These are phyloP conservation scores for Rhynchospora pubera DNA, from an alignment of 176 grass and related monocot species.

Conservation along the genomic window DNA sequence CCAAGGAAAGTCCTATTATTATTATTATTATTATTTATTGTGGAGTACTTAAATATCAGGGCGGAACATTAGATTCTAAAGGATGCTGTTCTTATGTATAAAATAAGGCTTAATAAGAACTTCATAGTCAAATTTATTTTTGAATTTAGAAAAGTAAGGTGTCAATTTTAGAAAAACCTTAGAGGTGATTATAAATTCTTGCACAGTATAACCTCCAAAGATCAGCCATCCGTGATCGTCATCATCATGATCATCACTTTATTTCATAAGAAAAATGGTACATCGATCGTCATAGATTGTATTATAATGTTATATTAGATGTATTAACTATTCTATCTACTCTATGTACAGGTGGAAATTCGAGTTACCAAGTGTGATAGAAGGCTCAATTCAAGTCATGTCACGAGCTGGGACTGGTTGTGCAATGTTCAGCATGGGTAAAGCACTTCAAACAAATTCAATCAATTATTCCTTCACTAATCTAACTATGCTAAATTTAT, in stretches of 20 bases:
- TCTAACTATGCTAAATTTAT: neutral
- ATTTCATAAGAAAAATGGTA: neutral
- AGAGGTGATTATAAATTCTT: neutral
- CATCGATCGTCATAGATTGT: neutral
- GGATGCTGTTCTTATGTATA: neutral
- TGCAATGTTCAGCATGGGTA: constrained; percentile 90
- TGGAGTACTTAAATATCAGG: too few relatives aligned
- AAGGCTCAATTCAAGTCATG: constrained; percentile 73
- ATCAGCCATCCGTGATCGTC: neutral
- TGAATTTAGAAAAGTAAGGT: neutral
- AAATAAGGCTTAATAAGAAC: neutral
- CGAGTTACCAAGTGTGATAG: constrained; percentile 62
- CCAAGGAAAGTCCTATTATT: too few relatives aligned
- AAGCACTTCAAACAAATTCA: neutral
- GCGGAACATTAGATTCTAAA: too few relatives aligned
- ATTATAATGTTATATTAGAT: neutral
- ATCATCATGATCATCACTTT: neutral
- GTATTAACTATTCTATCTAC: neutral
- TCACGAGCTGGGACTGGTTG: constrained; percentile 60
- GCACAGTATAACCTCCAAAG: neutral
- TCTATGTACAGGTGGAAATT: constrained; percentile 50
- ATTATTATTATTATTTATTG: too few relatives aligned
- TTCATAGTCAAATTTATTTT: neutral
- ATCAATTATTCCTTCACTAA: neutral
- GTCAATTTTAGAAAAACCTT: neutral